These are phyloP conservation scores for Vaccinium vitisidaea DNA, from an alignment of 148 eudicot genomes.

Conservation along the genomic window DNA sequence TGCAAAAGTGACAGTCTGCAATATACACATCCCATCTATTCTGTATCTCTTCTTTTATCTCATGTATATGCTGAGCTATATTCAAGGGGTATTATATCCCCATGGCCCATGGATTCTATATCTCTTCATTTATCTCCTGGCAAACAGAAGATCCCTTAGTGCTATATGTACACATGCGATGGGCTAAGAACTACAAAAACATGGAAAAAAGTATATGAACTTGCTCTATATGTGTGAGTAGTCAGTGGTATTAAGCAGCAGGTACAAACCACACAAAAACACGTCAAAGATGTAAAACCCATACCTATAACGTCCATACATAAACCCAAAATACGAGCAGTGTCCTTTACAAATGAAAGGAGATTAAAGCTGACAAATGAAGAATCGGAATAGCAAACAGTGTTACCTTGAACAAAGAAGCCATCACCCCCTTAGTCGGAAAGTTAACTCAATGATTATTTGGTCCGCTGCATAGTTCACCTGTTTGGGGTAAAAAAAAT, in stretches of 20 bases:
- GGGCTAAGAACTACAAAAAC: background rate
- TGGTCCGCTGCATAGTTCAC: background rate
- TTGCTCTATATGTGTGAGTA: background rate
- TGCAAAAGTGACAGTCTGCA: background rate
- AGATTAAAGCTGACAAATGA: background rate
- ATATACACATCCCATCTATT: background rate
- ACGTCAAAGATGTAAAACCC: background rate
- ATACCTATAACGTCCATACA: background rate
- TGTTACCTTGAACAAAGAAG: constrained; percentile 11
- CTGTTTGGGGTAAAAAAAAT: background rate
- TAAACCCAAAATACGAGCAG: background rate
- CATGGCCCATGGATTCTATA: background rate
- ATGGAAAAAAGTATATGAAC: background rate
- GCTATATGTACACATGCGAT: background rate
- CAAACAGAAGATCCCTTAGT: background rate
- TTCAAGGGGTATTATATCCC: background rate
- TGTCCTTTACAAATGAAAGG: background rate
- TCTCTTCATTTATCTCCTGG: background rate
- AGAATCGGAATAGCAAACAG: background rate
- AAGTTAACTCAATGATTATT: background rate
- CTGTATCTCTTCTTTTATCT: background rate
- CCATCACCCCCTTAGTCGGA: background rate
- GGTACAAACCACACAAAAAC: background rate
- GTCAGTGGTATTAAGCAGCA: background rate
- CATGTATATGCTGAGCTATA: background rate